Base-by-base conservation (phyloP, 495 filamentous ascomycete genomes). In the Penicillium paxilli region DNA sequence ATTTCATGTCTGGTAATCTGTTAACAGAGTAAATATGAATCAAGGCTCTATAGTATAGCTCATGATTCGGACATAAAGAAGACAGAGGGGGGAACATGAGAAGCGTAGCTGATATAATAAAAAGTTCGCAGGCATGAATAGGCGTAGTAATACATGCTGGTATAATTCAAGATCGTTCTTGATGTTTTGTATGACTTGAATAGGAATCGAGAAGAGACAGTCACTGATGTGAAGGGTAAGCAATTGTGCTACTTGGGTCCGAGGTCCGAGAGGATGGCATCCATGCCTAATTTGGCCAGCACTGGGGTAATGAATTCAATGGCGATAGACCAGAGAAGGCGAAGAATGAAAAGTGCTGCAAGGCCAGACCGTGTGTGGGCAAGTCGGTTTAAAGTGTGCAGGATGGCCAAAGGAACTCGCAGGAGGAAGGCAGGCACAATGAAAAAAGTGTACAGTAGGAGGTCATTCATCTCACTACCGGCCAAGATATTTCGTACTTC, bases 361-460 rank as follows among this genome's bases (percentile, higher is more conserved):
- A 41, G 24, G 9, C 60, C 52, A 12, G 52, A 17, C 21, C 45
- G 52, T 4, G 60, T 56, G 12, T 47, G 37, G 10, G 30, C 35
- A 5, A 56, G 12, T 22, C 49, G 53, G 12, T 55, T 37, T 6
- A 49, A 23, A 24, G 32, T 8, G 5, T 49, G 54, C 1, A 58
- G 10, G 1, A 52, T 19, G 19, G 32, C 21, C 3, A 55, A 5
- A 21, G 52, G 49, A 3, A 59, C 20, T 12, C 40, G 53, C 11
- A 62, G 33, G 28, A 58, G 10, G 5, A 52, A 25, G 19, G 41
- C 49, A 4, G 62, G 62, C 5, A 65, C 9, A 47, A 62, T 49
- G 25, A 67, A 20, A 20, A 44, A 48, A 19, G 41, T 35, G 22
- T 60, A 56, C 1, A 65, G 37, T 1, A 62, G 21, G 44, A 66